phyloP scores from a whole-genome alignment of 116 monocot species.

The Phalaenopsis hybrid region DNA sequence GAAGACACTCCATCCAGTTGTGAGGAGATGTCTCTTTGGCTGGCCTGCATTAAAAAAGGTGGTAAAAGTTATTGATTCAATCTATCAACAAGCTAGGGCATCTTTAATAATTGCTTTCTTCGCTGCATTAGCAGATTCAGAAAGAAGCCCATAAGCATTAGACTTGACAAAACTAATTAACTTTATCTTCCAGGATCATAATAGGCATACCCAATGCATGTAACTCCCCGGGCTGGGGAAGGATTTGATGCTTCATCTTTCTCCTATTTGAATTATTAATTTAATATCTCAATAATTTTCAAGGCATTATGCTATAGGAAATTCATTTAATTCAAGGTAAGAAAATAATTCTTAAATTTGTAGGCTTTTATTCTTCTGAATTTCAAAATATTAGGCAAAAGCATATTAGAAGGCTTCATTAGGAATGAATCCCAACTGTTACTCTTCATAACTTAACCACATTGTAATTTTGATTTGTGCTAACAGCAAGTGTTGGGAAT shows the following conservation, averaged over 20 bases:
- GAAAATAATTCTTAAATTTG: neutral
- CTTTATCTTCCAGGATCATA: neutral
- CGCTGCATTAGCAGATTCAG: neutral
- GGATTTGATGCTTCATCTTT: neutral
- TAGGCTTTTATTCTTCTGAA: neutral
- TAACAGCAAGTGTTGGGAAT: neutral
- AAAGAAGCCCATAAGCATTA: neutral
- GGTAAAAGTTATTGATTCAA: neutral
- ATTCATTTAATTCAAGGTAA: neutral
- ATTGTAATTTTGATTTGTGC: neutral
- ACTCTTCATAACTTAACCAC: neutral
- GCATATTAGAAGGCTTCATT: neutral
- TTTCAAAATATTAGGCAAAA: neutral
- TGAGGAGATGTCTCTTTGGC: conserved; percentile 58
- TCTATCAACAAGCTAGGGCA: neutral
- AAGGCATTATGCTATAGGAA: neutral
- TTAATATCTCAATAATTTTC: neutral
- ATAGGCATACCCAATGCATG: neutral
- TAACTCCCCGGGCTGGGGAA: neutral
- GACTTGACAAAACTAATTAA: neutral
- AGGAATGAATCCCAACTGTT: neutral
- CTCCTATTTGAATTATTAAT: neutral
- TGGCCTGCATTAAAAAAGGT: conserved; percentile 33
- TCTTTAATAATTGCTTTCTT: neutral
- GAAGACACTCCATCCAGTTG: conserved; percentile 58